Evolutionary conservation across 495 filamentous ascomycete genomes (phyloP).

Genomic region (Podospora comata): DNA sequence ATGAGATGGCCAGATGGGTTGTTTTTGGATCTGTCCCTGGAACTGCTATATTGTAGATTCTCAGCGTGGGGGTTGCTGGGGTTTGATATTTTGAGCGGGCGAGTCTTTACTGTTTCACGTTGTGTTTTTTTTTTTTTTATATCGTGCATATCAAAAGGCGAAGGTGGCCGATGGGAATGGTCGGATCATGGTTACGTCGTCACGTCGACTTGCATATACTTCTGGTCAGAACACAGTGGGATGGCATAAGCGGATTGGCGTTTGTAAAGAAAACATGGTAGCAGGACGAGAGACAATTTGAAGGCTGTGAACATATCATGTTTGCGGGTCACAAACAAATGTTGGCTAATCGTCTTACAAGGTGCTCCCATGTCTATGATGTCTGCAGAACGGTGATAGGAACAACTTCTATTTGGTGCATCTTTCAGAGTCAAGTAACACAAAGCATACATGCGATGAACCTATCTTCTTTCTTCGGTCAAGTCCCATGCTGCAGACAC

Average conservation of each 20-base stretch:
- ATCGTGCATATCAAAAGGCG: neutral
- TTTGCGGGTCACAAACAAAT: neutral
- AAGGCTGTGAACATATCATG: neutral
- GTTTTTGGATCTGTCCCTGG: neutral
- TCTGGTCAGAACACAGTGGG: neutral
- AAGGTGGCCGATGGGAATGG: neutral
- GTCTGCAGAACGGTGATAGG: neutral
- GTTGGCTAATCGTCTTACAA: neutral
- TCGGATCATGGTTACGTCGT: neutral
- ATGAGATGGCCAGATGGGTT: neutral
- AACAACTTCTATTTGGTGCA: neutral
- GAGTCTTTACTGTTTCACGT: neutral
- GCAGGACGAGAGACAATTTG: neutral
- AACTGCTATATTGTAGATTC: neutral
- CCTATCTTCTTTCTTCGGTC: neutral
- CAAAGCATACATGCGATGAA: neutral
- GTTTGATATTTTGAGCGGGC: neutral
- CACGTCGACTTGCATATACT: neutral
- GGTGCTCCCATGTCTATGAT: neutral
- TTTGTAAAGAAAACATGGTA: neutral
- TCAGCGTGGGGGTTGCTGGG: neutral
- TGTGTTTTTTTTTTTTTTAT: neutral
- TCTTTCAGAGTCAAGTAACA: neutral
- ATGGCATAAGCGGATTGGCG: neutral
- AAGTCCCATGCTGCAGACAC: neutral